These are phyloP conservation scores for peach (Prunus persica) DNA, from an alignment of 306 rosid genomes.

Conservation along the genomic window Prunus_persica_NCBIv2 NC_034010.1:18226001-18226500, in stretches of 20 bases:
- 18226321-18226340: neutral
- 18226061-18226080: neutral
- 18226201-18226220: neutral
- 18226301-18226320: constrained; percentile 3
- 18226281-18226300: neutral
- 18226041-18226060: neutral
- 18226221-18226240: neutral
- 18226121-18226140: neutral
- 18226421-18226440: neutral
- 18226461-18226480: neutral
- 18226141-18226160: neutral
- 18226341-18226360: neutral
- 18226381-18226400: neutral
- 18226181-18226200: neutral
- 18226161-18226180: neutral
- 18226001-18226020: neutral
- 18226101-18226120: neutral
- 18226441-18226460: neutral
- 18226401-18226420: neutral
- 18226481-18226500: constrained; percentile 16
- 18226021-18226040: neutral
- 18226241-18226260: neutral
- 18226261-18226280: neutral
- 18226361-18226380: neutral
- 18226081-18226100: neutral